Evolutionary conservation across 495 filamentous ascomycete genomes (phyloP), one percentile per base, ranked within the genome.

Genomic region (Talaromyces trachyspermus): DNA sequence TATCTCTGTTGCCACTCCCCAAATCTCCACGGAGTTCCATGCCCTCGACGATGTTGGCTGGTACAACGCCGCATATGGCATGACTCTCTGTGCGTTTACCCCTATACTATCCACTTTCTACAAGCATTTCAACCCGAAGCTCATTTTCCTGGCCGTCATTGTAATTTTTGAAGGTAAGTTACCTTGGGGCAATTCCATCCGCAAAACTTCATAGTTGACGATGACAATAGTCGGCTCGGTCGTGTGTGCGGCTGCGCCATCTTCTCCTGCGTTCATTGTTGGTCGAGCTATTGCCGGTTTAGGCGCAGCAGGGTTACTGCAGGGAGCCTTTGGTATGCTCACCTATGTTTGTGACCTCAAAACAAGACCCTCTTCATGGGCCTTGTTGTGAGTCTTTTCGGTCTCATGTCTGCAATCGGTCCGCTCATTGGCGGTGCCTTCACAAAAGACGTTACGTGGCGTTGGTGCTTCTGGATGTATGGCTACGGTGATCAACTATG

Each of bases 391-490:
- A 54, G 49, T 1, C 53, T 54, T 9, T 74, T 68, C 39, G 62
- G 54, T 11, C 48, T 70, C n/a, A 61, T 63, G 5, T 49, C 49
- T 27, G 70, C 73, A 14, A 48, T 65, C 15, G 74, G 74, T n/a
- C 74, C 72, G 0, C 50, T 77, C 0, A 39, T 76, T 25, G 74
- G 74, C 8, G 74, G 74, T 23, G 74, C 55, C 0, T 75, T 76
- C 49, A 63, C 69, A 0, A 50, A 59, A 17, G 51, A 60, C 12
- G 57, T 67, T 5, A 56, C 63, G 5, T 77, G 73, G 72, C 54
- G 74, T 6, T 76, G 70, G 72, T 74, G 68, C 50, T 78, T 78
- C 58, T 77, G 74, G 44, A 69, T 78, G n/a, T n/a, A n/a, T n/a
- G n/a, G n/a, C n/a, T n/a, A n/a, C n/a, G n/a, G n/a, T n/a, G n/a